Percentiles rank a stretch among this genome's conserved stretches.
phyloP scores from a whole-genome alignment of 495 filamentous ascomycete species.

The Penicillium canariense region DNA sequence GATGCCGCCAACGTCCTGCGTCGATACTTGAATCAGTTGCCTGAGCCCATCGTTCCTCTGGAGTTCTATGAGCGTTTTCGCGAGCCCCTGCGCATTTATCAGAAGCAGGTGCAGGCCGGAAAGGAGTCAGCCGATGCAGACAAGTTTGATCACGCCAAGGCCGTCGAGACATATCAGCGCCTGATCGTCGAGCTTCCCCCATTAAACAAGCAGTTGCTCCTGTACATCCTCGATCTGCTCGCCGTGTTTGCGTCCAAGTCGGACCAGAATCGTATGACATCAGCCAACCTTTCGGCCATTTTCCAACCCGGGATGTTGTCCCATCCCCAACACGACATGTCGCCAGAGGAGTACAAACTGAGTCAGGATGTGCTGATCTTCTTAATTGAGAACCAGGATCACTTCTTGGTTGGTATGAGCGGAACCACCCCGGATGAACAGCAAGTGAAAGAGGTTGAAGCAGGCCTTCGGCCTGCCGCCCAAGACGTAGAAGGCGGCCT shows the following conservation, averaged over 20 bases:
- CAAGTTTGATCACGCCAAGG: constrained; percentile 70
- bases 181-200: constrained; percentile 91
- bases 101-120: constrained; percentile 55
- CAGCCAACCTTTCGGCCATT: constrained; percentile 92
- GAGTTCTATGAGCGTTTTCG: constrained; percentile 92
- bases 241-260: constrained; percentile 98
- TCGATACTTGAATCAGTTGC: constrained; percentile 90
- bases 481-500: constrained; percentile 1
- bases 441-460: constrained; percentile 79
- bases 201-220: constrained; percentile 88
- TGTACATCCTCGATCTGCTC: constrained; percentile 97
- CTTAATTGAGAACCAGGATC: constrained; percentile 92
- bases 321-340: constrained; percentile 92
- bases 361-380: constrained; percentile 98
- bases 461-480: constrained; percentile 46
- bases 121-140: constrained; percentile 30
- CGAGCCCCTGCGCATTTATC: constrained; percentile 75
- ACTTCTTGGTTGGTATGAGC: constrained; percentile 91
- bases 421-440: constrained; percentile 86
- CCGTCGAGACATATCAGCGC: constrained; percentile 80
- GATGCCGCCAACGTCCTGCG: constrained; percentile 97
- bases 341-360: constrained; percentile 85
- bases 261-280: constrained; percentile 94
- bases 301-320: constrained; percentile 97
- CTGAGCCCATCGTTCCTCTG: constrained; percentile 90